These are phyloP conservation scores for Gossypium longicalyx DNA, from an alignment of 345 rosid genomes.

Conservation along the genomic window DNA sequence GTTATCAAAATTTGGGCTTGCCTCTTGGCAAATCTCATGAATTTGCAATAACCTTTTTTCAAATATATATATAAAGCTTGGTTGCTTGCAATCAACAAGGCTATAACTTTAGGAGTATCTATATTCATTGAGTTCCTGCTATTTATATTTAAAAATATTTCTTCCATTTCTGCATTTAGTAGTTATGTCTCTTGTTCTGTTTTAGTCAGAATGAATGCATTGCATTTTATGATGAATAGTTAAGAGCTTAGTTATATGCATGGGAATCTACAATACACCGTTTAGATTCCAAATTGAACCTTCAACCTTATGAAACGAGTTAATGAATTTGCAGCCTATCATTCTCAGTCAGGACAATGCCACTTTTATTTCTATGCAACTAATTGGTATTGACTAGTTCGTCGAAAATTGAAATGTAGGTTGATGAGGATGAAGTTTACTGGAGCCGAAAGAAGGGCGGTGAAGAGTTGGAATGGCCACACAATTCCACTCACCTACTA, in stretches of 20 bases:
- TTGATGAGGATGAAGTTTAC: constrained; percentile 83
- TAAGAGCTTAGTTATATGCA: not conserved
- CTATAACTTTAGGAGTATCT: not conserved
- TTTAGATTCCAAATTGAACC: not conserved
- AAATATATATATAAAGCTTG: not conserved
- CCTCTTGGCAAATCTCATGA: not conserved
- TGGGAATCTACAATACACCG: not conserved
- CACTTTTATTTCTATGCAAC: constrained; percentile 1
- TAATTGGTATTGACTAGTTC: constrained; percentile 13
- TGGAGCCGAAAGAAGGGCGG: constrained; percentile 63
- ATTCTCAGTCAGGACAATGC: not conserved
- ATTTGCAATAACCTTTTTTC: not conserved
- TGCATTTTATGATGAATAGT: not conserved
- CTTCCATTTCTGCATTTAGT: not conserved
- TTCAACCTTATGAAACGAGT: not conserved
- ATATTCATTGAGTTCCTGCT: not conserved
- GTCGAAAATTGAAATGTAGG: constrained; percentile 41
- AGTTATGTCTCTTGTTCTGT: not conserved
- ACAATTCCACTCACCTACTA: constrained; percentile 51
- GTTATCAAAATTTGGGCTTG: not conserved
- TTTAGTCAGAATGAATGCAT: not conserved
- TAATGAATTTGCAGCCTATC: constrained; percentile 2
- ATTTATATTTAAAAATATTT: not conserved
- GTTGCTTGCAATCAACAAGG: no score
- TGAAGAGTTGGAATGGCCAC: constrained; percentile 75